phyloP scores from a whole-genome alignment of 2,329 filamentous ascomycete genomes.

The Fusarium penzigii region DNA sequence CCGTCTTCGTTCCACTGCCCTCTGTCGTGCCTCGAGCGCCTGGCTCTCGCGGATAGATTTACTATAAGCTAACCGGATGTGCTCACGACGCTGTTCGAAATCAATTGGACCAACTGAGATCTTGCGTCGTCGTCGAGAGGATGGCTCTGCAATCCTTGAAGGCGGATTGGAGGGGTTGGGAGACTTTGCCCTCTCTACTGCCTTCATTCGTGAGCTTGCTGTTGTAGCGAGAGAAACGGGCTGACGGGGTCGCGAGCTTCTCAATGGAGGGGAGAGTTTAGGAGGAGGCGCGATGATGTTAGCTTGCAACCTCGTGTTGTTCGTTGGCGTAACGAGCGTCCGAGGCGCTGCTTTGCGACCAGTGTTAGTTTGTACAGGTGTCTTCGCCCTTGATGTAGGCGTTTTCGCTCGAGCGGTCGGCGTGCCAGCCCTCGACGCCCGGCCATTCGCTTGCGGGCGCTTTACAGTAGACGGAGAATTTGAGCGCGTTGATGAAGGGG shows the following conservation, averaged over 20 bases:
- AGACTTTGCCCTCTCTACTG: constrained; percentile 57
- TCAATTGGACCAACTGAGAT: constrained; percentile 74
- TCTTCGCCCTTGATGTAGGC: constrained; percentile 45
- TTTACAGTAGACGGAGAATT: constrained; percentile 54
- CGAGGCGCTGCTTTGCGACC: constrained; percentile 43
- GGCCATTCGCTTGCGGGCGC: constrained; percentile 44
- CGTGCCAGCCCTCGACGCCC: constrained; percentile 39
- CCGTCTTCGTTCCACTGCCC: constrained; percentile 52
- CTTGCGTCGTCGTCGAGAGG: constrained; percentile 50
- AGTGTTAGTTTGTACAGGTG: constrained; percentile 39
- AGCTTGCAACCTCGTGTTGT: constrained; percentile 65
- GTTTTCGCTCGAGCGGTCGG: constrained; percentile 42
- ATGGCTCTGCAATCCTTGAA: constrained; percentile 38
- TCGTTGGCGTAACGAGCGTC: constrained; percentile 48
- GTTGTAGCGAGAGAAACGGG: constrained; percentile 75
- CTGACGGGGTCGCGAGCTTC: constrained; percentile 80
- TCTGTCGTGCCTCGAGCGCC: constrained; percentile 55
- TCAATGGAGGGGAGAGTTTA: constrained; percentile 74
- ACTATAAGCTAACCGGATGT: constrained; percentile 82
- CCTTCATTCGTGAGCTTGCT: constrained; percentile 67
- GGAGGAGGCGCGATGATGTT: constrained; percentile 71
- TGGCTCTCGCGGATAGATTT: constrained; percentile 78
- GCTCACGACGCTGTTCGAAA: constrained; percentile 78
- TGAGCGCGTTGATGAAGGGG: constrained; percentile 54
- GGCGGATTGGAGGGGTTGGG: constrained; percentile 37